Conservation (phyloP, 148 eudicot species). For the Oxyria digyna region DNA sequence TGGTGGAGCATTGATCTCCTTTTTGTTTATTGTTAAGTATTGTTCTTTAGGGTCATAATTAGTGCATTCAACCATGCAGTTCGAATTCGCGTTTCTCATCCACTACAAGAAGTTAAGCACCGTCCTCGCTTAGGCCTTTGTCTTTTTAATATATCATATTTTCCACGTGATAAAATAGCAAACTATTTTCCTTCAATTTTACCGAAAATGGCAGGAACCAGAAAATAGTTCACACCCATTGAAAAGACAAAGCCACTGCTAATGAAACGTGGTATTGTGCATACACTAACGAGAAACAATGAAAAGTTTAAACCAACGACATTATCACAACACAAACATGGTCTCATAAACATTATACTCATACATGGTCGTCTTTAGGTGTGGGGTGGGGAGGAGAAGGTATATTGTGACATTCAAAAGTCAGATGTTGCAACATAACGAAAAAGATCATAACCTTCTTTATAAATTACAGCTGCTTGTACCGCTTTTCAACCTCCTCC, state of each 20-base stretch:
- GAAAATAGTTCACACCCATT: no score
- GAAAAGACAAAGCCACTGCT: not conserved
- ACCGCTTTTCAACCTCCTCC: conserved; percentile 95
- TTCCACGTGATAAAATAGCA: not conserved
- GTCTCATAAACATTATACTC: not conserved
- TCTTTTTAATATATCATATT: no score
- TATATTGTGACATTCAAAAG: not conserved
- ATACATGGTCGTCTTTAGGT: not conserved
- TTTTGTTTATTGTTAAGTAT: no score
- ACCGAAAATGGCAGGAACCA: not conserved
- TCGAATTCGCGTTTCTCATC: not conserved
- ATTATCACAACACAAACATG: not conserved
- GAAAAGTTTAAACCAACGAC: not conserved
- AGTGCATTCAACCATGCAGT: not conserved
- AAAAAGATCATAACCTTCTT: not conserved
- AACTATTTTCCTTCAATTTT: not conserved
- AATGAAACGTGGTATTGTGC: no score
- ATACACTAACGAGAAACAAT: not conserved
- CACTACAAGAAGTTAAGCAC: not conserved
- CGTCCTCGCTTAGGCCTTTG: not conserved
- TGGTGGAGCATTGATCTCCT: no score
- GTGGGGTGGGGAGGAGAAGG: not conserved
- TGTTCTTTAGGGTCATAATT: no score
- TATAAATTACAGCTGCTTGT: conserved; percentile 52
- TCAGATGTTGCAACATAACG: not conserved